These are phyloP conservation scores for Debaryomyces prosopidis DNA, from an alignment of 805 yeast species.

Conservation along the genomic window DNA sequence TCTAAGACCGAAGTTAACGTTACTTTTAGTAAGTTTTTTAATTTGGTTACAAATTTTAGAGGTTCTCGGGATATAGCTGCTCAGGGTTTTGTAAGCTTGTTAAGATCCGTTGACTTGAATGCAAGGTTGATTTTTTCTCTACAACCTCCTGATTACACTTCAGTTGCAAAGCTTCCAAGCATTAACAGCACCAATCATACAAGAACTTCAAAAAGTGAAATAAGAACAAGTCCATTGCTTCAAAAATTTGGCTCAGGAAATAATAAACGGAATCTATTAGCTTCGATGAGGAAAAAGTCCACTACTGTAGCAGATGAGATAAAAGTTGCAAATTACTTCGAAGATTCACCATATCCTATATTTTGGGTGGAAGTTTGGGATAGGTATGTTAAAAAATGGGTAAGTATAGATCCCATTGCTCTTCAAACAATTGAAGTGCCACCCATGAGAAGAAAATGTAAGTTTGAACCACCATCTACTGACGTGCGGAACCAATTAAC, in stretches of 20 bases:
- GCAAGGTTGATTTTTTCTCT: slow-evolving; percentile 78
- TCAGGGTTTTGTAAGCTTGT: slow-evolving; percentile 80
- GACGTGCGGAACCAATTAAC: slow-evolving; percentile 59
- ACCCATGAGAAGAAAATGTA: slow-evolving; percentile 49
- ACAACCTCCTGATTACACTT: slow-evolving; percentile 87
- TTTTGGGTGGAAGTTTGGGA: slow-evolving; percentile 98
- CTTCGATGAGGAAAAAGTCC: slow-evolving; percentile 7
- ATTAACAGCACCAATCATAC: slow-evolving; percentile 19
- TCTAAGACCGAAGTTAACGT: slow-evolving; percentile 23
- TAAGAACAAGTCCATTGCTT: slow-evolving; percentile 2
- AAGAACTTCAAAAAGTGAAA: slow-evolving; percentile 8
- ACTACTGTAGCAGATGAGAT: slow-evolving; percentile 13
- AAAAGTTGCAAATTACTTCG: slow-evolving; percentile 12
- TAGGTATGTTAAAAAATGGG: slow-evolving; percentile 66
- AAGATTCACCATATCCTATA: slow-evolving; percentile 55
- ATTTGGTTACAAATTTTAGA: slow-evolving; percentile 41
- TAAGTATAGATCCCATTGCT: slow-evolving; percentile 81
- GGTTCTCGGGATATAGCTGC: slow-evolving; percentile 83
- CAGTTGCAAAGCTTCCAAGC: slow-evolving; percentile 17
- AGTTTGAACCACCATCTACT: slow-evolving; percentile 70
- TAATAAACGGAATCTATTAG: slow-evolving; percentile 7
- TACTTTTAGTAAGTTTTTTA: slow-evolving; percentile 43
- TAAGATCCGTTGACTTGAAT: slow-evolving; percentile 68
- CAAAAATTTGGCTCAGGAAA: slow-evolving; percentile 9
- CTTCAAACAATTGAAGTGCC: slow-evolving; percentile 63